These are phyloP conservation scores for Hymenoscyphus repandus DNA, from an alignment of 2,329 filamentous ascomycete genomes.

Conservation along the genomic window DNA sequence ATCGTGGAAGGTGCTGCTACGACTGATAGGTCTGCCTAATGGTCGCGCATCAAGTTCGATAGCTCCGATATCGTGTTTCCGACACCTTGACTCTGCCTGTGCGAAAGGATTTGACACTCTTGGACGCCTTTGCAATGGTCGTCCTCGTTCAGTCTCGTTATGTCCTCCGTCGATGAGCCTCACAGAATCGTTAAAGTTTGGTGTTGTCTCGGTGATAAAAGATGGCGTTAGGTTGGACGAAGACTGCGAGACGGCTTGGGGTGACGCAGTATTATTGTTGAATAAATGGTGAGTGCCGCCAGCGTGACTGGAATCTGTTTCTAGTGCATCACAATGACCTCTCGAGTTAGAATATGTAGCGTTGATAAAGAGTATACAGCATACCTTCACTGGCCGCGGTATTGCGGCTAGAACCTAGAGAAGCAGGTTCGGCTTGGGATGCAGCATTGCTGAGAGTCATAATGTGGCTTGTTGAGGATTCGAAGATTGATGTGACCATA, in stretches of 20 bases:
- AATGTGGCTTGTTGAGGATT: constrained; percentile 23
- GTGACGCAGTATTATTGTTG: too few relatives aligned
- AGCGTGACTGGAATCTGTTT: too few relatives aligned
- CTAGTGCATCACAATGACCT: not conserved
- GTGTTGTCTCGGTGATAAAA: not conserved
- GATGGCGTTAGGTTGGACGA: not conserved
- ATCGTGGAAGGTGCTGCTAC: constrained; percentile 28
- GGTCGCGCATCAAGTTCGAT: constrained; percentile 24
- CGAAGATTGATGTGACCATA: constrained; percentile 26
- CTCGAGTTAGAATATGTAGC: not conserved
- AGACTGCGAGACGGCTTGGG: too few relatives aligned
- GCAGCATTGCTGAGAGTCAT: constrained; percentile 26
- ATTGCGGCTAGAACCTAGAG: not conserved
- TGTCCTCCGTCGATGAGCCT: constrained; percentile 9
- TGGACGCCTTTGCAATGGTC: constrained; percentile 17
- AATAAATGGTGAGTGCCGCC: too few relatives aligned
- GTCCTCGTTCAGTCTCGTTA: constrained; percentile 21
- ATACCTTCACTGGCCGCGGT: not conserved
- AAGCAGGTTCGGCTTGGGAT: not conserved
- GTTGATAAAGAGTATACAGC: not conserved
- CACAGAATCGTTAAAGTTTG: not conserved
- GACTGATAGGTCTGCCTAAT: constrained; percentile 21
- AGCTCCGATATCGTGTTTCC: constrained; percentile 14
- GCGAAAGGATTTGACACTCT: constrained; percentile 22
- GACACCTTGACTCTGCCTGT: constrained; percentile 23